Evolutionary conservation across 2,329 filamentous ascomycete species (phyloP), one percentile per base, ranked within the genome.

Genomic region (Aspergillus udagawae): DNA sequence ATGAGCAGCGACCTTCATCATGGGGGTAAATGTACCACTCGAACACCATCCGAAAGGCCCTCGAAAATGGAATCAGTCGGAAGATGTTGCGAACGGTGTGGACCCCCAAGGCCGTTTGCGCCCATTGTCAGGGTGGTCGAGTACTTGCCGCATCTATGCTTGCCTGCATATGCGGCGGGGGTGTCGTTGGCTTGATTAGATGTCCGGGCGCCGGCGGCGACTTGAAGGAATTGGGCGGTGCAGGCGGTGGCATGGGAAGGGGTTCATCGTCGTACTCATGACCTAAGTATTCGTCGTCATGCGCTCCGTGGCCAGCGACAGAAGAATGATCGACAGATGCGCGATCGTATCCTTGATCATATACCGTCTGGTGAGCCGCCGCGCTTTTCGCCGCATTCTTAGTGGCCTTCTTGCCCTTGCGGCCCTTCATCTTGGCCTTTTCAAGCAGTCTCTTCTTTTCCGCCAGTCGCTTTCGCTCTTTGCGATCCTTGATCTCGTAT

Each of bases 401-500:
- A 64, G 79, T 84, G 27, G 83, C 82, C 78, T 96, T 97, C 79
- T 90, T 96, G 52, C 87, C 88, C 77, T 96, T 97, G 32, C 92
- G 84, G 53, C 89, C 89, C 78, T 96, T 96, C 79, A 92, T 90
- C 78, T 96, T 96, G 23, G 92, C 92, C 75, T 97, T 96, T 71
- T 97, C 93, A 55, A 96, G 75, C 32, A 96, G 78, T 51, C 92
- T 82, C 60, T 88, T 86, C 68, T 93, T 90, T 73, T 97, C 91
- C n/a, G 90, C 91, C 64, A 93, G 82, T 62, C 92, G 86, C 67
- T 91, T 90, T 51, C 91, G 87, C 70, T 91, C 87, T 59, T 89
- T 88, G 38, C 91, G 87, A 70, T 97, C 94, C 73, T 96, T 97
- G 71, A 93, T 90, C 76, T 99, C 94, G 70, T 97, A 99, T 60